A percentile compares a stretch with the other conserved stretches of the same genome.
These are phyloP conservation scores for Artomyces pyxidatus DNA, from an alignment of 768 basidiomycete species.

Conservation along the genomic window DNA sequence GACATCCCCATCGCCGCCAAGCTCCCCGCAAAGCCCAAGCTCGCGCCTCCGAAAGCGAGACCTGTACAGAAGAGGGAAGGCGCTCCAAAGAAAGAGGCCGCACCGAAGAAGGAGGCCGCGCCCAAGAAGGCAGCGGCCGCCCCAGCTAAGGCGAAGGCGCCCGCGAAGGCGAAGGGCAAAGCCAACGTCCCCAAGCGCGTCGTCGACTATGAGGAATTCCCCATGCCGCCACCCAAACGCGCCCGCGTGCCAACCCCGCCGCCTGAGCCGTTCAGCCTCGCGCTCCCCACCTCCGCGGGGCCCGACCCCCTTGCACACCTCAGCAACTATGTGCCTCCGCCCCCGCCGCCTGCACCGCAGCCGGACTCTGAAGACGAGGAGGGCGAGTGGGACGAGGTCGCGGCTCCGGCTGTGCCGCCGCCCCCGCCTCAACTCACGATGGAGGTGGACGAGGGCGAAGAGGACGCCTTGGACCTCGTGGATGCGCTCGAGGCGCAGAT, in stretches of 20 bases:
- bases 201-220: slow-evolving; percentile 40
- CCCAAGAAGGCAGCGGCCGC: slow-evolving; percentile 9
- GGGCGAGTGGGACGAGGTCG: slow-evolving; percentile 46
- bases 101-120: slow-evolving; percentile 4
- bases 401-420: slow-evolving; percentile 17
- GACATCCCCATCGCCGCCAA: slow-evolving; percentile 8
- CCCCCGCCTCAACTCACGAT: slow-evolving; percentile 22
- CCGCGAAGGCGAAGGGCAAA: slow-evolving; percentile 19
- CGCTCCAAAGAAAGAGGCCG: slow-evolving; percentile 2
- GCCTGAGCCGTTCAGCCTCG: slow-evolving; percentile 26
- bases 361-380: slow-evolving; percentile 35
- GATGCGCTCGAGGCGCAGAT: background rate
- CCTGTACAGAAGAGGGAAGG: background rate
- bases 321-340: slow-evolving; percentile 17
- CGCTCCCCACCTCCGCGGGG: slow-evolving; percentile 27
- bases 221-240: slow-evolving; percentile 34
- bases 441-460: slow-evolving; percentile 37
- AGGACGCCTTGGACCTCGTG: slow-evolving; percentile 16
- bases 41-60: slow-evolving; percentile 1
- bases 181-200: slow-evolving; percentile 18
- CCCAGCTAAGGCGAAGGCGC: background rate
- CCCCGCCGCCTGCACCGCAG: slow-evolving; percentile 21
- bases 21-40: background rate
- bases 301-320: slow-evolving; percentile 16
- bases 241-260: slow-evolving; percentile 16